Conservation (phyloP, 139 green algal genomes). For the Picochlorum sp. region DNA sequence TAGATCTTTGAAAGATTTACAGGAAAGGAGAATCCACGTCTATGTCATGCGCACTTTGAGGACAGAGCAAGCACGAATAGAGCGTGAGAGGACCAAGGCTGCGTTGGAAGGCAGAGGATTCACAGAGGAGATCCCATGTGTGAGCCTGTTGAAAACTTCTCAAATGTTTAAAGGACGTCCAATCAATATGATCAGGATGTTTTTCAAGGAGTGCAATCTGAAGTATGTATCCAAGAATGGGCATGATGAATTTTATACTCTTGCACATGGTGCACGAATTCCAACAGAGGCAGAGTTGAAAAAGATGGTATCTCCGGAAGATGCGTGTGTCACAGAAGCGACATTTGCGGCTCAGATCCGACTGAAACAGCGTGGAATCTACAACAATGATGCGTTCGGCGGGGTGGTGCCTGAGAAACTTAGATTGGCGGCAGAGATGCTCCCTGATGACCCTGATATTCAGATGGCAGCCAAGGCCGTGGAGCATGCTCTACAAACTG, state of each 20-base stretch:
- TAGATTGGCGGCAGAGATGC: slow-evolving; percentile 39
- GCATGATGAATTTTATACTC: slow-evolving; percentile 14
- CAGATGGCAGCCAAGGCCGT: slow-evolving; percentile 19
- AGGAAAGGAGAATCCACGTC: slow-evolving; percentile 31
- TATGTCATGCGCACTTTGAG: slow-evolving; percentile 30
- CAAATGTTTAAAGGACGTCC: slow-evolving; percentile 13
- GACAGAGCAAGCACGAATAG: not conserved
- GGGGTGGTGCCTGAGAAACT: slow-evolving; percentile 26
- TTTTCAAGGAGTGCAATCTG: slow-evolving; percentile 37
- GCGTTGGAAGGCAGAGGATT: not conserved
- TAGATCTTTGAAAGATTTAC: slow-evolving; percentile 24
- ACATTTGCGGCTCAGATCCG: not conserved
- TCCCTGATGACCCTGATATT: slow-evolving; percentile 29
- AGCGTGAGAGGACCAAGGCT: not conserved
- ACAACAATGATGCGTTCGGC: slow-evolving; percentile 1
- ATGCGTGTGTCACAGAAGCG: slow-evolving; percentile 6
- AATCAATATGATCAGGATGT: slow-evolving; percentile 27
- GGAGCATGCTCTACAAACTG: slow-evolving; percentile 16
- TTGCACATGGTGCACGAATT: slow-evolving; percentile 20
- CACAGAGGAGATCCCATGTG: not conserved
- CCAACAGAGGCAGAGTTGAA: slow-evolving; percentile 28
- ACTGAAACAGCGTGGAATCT: slow-evolving; percentile 2
- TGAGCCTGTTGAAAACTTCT: not conserved
- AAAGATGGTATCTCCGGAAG: slow-evolving; percentile 17
- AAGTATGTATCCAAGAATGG: slow-evolving; percentile 7